Evolutionary conservation across 257 asterid genomes (phyloP).

Genomic region (Nicotiana noctiflora): DNA sequence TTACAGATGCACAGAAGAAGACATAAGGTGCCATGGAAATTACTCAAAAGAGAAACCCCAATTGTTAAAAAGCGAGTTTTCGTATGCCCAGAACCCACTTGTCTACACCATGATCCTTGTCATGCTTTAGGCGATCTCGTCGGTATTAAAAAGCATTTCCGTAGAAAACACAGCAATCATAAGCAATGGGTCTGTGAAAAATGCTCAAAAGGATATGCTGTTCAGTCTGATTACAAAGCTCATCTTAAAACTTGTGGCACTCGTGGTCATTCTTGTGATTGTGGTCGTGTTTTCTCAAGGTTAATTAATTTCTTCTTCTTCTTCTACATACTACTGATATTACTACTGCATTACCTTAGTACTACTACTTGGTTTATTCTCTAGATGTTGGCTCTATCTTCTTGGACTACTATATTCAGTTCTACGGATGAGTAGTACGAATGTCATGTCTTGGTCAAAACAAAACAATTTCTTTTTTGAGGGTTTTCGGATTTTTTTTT

Average conservation of each 20-base stretch:
- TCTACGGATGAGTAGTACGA: background rate
- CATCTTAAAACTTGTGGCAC: conserved; percentile 55
- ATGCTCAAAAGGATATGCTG: conserved; percentile 49
- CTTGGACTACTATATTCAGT: background rate
- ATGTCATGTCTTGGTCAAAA: background rate
- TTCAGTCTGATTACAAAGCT: conserved; percentile 51
- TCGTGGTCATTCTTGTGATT: conserved; percentile 46
- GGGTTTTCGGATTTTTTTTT: background rate
- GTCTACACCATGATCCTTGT: conserved; percentile 48
- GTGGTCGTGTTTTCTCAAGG: conserved; percentile 56
- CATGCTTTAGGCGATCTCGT: conserved; percentile 54
- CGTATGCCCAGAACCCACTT: conserved; percentile 46
- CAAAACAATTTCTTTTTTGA: background rate
- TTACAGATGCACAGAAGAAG: conserved; percentile 86
- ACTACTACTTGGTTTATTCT: background rate
- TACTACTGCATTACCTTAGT: too few relatives aligned
- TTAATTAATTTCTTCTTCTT: background rate
- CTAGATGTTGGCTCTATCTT: background rate
- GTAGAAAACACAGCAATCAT: conserved; percentile 43
- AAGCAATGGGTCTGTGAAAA: conserved; percentile 51
- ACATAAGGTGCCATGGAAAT: conserved; percentile 94
- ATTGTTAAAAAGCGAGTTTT: conserved; percentile 35
- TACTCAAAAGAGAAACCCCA: conserved; percentile 66
- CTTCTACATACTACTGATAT: too few relatives aligned
- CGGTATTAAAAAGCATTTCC: conserved; percentile 43